phyloP scores from a whole-genome alignment of 208 protist species.

The Trypanosoma vivax region DNA sequence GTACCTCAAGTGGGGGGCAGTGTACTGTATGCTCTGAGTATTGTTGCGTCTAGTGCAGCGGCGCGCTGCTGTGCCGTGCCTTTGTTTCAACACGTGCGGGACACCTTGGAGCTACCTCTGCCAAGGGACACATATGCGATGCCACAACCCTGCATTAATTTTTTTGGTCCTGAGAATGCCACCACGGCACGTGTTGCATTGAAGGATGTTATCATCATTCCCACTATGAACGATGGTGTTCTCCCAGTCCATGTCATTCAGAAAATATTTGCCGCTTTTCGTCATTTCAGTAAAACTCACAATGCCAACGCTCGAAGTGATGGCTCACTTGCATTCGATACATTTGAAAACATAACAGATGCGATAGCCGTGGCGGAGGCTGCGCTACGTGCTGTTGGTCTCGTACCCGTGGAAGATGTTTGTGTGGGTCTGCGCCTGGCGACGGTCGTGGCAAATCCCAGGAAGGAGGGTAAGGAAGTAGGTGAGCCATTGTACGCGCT shows the following conservation, averaged over 20 bases:
- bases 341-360: slow-evolving; percentile 39
- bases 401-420: slow-evolving; percentile 26
- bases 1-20: background rate
- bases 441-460: background rate
- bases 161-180: slow-evolving; percentile 22
- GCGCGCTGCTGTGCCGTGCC: slow-evolving; percentile 27
- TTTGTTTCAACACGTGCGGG: slow-evolving; percentile 33
- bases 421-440: slow-evolving; percentile 37
- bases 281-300: slow-evolving; percentile 8
- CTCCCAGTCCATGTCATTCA: slow-evolving; percentile 14
- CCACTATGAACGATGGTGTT: slow-evolving; percentile 10
- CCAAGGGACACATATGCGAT: slow-evolving; percentile 15
- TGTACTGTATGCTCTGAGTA: slow-evolving; percentile 40
- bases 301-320: slow-evolving; percentile 13
- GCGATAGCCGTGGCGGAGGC: slow-evolving; percentile 28
- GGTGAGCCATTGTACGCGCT: slow-evolving; percentile 49
- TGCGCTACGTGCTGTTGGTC: slow-evolving; percentile 25
- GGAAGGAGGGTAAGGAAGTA: slow-evolving; percentile 9
- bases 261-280: slow-evolving; percentile 19
- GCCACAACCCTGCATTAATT: slow-evolving; percentile 30
- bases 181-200: slow-evolving; percentile 7
- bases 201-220: slow-evolving; percentile 14
- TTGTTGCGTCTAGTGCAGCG: slow-evolving; percentile 37
- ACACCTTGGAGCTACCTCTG: background rate
- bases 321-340: slow-evolving; percentile 36